Base-by-base conservation (phyloP, 371 early-diverging fungal genomes). In the Coemansia sp. region DNA sequence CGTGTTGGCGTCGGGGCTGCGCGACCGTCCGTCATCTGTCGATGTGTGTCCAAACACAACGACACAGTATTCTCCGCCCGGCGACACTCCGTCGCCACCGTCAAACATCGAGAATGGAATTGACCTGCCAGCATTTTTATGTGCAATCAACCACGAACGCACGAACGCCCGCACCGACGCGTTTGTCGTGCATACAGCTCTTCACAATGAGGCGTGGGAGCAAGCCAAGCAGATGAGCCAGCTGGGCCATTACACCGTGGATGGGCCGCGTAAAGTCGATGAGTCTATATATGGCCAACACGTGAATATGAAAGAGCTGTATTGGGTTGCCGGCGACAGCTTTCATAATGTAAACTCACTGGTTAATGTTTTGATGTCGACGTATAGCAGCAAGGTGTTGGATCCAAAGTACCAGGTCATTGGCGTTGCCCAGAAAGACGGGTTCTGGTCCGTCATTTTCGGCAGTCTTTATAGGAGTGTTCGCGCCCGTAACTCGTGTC, bases 381-480 rank as follows among this genome's bases (percentile, higher is more conserved):
- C 55, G 1, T 77, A 77, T 44, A 40, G 25, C 1, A 47, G 54
- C 6, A 48, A 30, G 0, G 33, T 68, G 14, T 42, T 68, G 23
- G 68, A 72, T 28, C 65, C 77, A 5, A 58, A 21, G 3, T 77
- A 57, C 44, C 47, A 64, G 20, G 68, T 71, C 42, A 62, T 72
- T 28, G 77, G 77, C 5, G 77, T 77, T 1, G 77, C 77, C 2
- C 77, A 77, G 59, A 53, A 62, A 25, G 37, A 62, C 33, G 77
- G 77, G n/a, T 77, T 42, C 72, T 77, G 77, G 77, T 77, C 77
- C 1, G 68, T 77, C 1, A 77, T 77, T 21, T n/a, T 77, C 18
- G 77, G 65, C 44, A 40, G 59, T 20, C 68, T 71, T 11, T 56
- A 63, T 7, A 28, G 63, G 7, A 48, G 37, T 0, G 62, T 68